Conservation (phyloP, 2,329 filamentous ascomycete species). For the Colletotrichum sp. region DNA sequence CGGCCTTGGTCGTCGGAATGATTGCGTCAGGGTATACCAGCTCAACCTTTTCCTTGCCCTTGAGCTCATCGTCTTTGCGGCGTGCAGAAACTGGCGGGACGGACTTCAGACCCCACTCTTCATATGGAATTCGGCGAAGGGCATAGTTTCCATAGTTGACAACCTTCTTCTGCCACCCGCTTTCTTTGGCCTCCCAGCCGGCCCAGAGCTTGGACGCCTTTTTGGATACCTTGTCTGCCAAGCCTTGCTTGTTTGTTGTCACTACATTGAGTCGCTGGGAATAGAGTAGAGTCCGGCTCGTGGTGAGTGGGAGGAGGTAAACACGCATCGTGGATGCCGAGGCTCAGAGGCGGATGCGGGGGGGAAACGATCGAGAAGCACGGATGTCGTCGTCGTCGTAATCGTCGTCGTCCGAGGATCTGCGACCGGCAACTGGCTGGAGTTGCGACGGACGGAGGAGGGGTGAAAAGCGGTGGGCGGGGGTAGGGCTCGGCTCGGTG, state of each 20-base stretch:
- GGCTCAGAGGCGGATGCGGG: not conserved
- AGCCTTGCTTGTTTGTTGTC: conserved; percentile 54
- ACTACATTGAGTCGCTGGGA: conserved; percentile 75
- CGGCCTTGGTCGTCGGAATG: conserved; percentile 68
- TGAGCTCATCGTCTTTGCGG: conserved; percentile 66
- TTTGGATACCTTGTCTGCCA: conserved; percentile 71
- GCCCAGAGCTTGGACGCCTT: conserved; percentile 82
- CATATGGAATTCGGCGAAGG: conserved; percentile 86
- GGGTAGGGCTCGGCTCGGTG: not conserved
- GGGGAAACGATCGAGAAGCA: not conserved
- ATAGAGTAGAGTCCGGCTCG: conserved; percentile 88
- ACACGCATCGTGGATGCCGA: conserved; percentile 71
- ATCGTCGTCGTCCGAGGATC: not conserved
- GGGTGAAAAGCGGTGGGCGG: not conserved
- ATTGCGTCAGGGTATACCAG: conserved; percentile 78
- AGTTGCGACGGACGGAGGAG: not conserved
- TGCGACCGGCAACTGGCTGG: not conserved
- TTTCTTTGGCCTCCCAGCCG: conserved; percentile 82
- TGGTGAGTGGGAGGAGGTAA: conserved; percentile 92
- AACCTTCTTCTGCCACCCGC: conserved; percentile 86
- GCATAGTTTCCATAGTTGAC: conserved; percentile 87
- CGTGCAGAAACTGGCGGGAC: conserved; percentile 80
- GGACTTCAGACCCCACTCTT: conserved; percentile 98
- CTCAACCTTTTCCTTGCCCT: conserved; percentile 69
- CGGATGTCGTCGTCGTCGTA: not conserved